Percentiles rank a stretch among this genome's conserved stretches.
phyloP scores from a whole-genome alignment of 768 basidiomycete species.

The Auricularia sp. region DNA sequence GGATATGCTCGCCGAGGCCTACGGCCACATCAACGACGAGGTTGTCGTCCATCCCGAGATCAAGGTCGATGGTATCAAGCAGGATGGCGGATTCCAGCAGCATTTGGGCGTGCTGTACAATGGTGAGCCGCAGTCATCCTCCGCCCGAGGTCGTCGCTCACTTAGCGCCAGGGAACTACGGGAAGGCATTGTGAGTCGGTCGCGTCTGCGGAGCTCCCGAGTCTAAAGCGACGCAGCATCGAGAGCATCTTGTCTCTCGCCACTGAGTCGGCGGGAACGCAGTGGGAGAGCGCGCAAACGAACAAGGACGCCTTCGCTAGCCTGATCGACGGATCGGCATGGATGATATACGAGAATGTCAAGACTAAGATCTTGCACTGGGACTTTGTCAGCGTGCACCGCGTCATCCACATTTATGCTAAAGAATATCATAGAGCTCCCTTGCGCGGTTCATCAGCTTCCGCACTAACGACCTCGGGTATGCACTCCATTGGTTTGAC shows the following conservation, averaged over 20 bases:
- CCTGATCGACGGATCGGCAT: constrained; percentile 48
- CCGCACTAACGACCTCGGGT: constrained; percentile 43
- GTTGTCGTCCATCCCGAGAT: constrained; percentile 37
- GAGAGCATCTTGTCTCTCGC: constrained; percentile 50
- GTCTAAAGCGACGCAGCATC: constrained; percentile 35
- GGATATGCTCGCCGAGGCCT: constrained; percentile 40
- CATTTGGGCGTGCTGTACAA: constrained; percentile 60
- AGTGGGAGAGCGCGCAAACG: constrained; percentile 25
- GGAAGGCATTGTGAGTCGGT: constrained; percentile 34
- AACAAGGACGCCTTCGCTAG: constrained; percentile 41
- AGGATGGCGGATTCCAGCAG: constrained; percentile 36
- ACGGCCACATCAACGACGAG: constrained; percentile 41
- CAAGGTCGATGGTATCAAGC: constrained; percentile 49
- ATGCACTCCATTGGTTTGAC: constrained; percentile 8
- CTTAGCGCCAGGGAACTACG: constrained; percentile 44
- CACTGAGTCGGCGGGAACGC: constrained; percentile 48
- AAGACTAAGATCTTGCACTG: constrained; percentile 53
- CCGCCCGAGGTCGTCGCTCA: neutral
- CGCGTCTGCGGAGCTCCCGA: neutral
- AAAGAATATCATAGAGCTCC: constrained; percentile 35
- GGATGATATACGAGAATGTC: constrained; percentile 61
- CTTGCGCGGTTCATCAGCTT: constrained; percentile 60
- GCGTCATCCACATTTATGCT: constrained; percentile 1
- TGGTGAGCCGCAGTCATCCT: constrained; percentile 16
- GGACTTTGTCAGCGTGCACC: constrained; percentile 49